Evolutionary conservation across 441 rosid genomes (phyloP).

Genomic region (Gossypium gossypioides): DNA sequence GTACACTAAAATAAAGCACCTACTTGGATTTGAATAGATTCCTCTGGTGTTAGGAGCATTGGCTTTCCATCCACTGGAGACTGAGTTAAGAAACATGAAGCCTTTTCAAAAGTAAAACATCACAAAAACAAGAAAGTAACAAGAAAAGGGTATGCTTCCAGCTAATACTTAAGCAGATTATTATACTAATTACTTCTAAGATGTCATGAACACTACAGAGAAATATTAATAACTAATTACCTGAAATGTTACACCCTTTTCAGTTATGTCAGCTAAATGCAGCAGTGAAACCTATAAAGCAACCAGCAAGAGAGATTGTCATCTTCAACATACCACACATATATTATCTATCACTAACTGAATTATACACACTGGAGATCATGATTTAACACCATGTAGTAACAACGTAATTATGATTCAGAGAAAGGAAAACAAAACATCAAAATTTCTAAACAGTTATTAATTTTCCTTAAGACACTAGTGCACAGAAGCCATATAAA

Average conservation of each 20-base stretch:
- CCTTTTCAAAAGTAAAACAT: constrained; percentile 5
- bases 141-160: background rate
- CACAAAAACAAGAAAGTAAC: background rate
- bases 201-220: background rate
- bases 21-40: constrained; percentile 76
- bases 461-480: background rate
- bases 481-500: background rate
- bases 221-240: constrained; percentile 20
- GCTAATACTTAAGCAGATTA: background rate
- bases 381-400: background rate
- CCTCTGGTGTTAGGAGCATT: constrained; percentile 80
- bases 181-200: background rate
- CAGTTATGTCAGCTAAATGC: constrained; percentile 71
- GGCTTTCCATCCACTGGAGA: constrained; percentile 77
- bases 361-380: background rate
- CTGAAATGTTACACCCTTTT: constrained; percentile 75
- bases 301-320: constrained; percentile 6
- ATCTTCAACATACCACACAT: background rate
- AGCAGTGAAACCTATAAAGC: constrained; percentile 54
- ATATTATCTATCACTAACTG: background rate
- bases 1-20: constrained; percentile 2
- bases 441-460: background rate
- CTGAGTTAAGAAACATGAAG: constrained; percentile 32
- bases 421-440: background rate
- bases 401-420: background rate